Evolutionary conservation across 2,329 filamentous ascomycete genomes (phyloP).

Genomic region (Pseudocercospora fuligena): DNA sequence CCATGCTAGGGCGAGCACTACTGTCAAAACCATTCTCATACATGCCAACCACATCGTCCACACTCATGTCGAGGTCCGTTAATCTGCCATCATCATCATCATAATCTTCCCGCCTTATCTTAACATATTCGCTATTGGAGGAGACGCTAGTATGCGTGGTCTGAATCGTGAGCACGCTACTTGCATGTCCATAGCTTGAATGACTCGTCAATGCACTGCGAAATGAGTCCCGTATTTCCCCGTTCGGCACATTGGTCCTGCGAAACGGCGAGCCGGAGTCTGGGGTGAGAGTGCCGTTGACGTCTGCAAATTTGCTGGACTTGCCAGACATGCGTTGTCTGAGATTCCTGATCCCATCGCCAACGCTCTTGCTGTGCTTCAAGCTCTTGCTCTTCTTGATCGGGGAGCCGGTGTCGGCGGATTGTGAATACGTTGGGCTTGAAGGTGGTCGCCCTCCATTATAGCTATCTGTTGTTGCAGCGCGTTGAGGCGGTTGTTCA

Average conservation of each 20-base stretch:
- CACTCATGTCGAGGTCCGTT: slow-evolving; percentile 57
- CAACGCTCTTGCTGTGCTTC: slow-evolving; percentile 28
- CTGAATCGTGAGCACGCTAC: slow-evolving; percentile 70
- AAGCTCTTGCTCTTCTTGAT: slow-evolving; percentile 25
- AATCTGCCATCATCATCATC: slow-evolving; percentile 41
- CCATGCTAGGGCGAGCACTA: slow-evolving; percentile 33
- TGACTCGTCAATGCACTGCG: slow-evolving; percentile 64
- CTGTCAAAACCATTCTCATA: slow-evolving; percentile 62
- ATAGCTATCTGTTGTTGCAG: slow-evolving; percentile 29
- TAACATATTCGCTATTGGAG: slow-evolving; percentile 74
- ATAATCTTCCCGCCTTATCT: slow-evolving; percentile 53
- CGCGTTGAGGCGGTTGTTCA: slow-evolving; percentile 33
- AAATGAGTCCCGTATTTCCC: slow-evolving; percentile 60
- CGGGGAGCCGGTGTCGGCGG: slow-evolving; percentile 4
- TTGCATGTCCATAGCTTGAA: slow-evolving; percentile 61
- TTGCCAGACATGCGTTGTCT: slow-evolving; percentile 25
- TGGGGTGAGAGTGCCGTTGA: slow-evolving; percentile 23
- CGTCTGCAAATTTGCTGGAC: slow-evolving; percentile 11
- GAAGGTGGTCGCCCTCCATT: slow-evolving; percentile 33
- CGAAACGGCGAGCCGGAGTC: slow-evolving; percentile 19
- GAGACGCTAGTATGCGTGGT: slow-evolving; percentile 83
- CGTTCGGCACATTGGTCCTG: slow-evolving; percentile 17
- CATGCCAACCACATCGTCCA: slow-evolving; percentile 65
- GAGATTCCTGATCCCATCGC: slow-evolving; percentile 35
- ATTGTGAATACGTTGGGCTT: slow-evolving; percentile 15